phyloP scores from a whole-genome alignment of 768 basidiomycete genomes.

The Pisolithus orientalis region DNA sequence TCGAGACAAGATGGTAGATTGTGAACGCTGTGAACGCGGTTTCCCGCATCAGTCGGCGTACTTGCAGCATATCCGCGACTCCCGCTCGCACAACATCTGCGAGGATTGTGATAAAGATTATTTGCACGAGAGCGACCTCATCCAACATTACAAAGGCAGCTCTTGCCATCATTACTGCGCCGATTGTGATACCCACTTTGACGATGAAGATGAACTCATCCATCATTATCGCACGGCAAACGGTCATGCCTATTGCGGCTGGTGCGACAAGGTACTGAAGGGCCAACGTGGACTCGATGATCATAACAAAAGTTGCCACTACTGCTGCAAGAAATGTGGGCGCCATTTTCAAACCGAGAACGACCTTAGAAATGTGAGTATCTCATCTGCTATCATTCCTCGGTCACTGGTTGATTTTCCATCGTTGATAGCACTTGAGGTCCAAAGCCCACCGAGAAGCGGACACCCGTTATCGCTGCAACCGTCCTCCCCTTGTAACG shows the following conservation, averaged over 20 bases:
- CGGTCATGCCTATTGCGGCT: slow-evolving; percentile 33
- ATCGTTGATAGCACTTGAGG: neutral
- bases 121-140: slow-evolving; percentile 25
- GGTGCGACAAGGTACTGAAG: slow-evolving; percentile 35
- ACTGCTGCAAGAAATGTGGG: slow-evolving; percentile 38
- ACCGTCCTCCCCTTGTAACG: neutral
- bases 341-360: slow-evolving; percentile 33
- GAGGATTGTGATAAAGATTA: slow-evolving; percentile 39
- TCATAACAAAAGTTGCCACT: slow-evolving; percentile 38
- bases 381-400: neutral
- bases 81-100: slow-evolving; percentile 35
- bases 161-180: slow-evolving; percentile 42
- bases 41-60: slow-evolving; percentile 23
- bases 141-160: slow-evolving; percentile 43
- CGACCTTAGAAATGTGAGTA: slow-evolving; percentile 23
- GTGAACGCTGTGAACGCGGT: slow-evolving; percentile 30
- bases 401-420: neutral
- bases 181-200: slow-evolving; percentile 39
- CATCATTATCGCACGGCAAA: slow-evolving; percentile 29
- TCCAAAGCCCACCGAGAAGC: neutral
- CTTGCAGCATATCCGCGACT: slow-evolving; percentile 26
- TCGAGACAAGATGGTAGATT: slow-evolving; percentile 17
- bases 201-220: slow-evolving; percentile 27
- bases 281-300: slow-evolving; percentile 31
- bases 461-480: neutral